Percentiles rank a stretch among this genome's conserved stretches.
Conservation (phyloP, 768 basidiomycete species). For the Hirschioporus abietinus region DNA sequence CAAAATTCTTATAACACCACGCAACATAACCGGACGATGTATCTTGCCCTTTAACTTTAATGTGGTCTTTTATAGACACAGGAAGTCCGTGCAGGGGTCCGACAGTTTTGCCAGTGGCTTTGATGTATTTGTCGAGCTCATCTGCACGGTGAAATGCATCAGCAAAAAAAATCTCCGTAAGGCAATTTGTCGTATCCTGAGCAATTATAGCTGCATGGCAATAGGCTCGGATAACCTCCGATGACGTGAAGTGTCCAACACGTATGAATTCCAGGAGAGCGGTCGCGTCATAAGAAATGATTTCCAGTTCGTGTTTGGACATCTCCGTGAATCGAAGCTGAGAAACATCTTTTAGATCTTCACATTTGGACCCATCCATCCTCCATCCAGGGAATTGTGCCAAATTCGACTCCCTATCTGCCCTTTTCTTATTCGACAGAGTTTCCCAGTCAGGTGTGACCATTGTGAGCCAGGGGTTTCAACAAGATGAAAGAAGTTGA, state of each 20-base stretch:
- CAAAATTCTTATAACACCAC: slow-evolving; percentile 53
- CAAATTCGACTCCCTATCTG: slow-evolving; percentile 23
- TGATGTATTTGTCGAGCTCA: slow-evolving; percentile 59
- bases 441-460: background rate
- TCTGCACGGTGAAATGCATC: slow-evolving; percentile 58
- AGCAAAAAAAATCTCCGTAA: slow-evolving; percentile 79
- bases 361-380: slow-evolving; percentile 16
- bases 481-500: background rate
- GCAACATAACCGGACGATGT: slow-evolving; percentile 70
- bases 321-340: slow-evolving; percentile 23
- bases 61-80: slow-evolving; percentile 70
- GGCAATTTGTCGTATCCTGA: slow-evolving; percentile 55
- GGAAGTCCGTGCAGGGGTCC: slow-evolving; percentile 77
- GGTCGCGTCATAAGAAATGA: slow-evolving; percentile 31
- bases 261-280: slow-evolving; percentile 23
- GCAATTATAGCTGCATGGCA: slow-evolving; percentile 30
- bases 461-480: background rate
- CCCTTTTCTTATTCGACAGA: slow-evolving; percentile 14
- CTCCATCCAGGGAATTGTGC: slow-evolving; percentile 23
- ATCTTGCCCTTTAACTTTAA: slow-evolving; percentile 63
- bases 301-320: slow-evolving; percentile 24
- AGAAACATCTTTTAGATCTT: slow-evolving; percentile 23
- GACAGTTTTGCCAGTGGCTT: slow-evolving; percentile 54
- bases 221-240: slow-evolving; percentile 31
- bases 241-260: slow-evolving; percentile 25